Evolutionary conservation across 2,329 filamentous ascomycete species (phyloP), one percentile per base, ranked within the genome.

Genomic region (Aphanocladium album): DNA sequence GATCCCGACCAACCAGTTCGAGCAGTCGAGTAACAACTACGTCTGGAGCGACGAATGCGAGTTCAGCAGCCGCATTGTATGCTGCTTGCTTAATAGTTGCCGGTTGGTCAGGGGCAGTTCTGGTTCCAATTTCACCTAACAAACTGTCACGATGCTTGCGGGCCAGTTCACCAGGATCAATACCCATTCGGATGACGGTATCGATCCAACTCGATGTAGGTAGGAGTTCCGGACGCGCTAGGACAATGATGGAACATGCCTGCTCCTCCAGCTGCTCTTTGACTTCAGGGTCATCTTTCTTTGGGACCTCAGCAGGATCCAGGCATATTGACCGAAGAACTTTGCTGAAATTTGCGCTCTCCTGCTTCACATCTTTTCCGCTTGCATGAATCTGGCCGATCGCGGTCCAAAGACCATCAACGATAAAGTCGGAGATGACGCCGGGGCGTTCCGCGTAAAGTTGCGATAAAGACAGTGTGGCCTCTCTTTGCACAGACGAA

Each of bases 21-120:
- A 97, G 84, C 25, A 99, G 81, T 8, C 84, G 83, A 5, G 91
- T 84, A 21, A 91, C 89, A 74, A 96, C 89, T 17, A 80, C 79
- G 47, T 95, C 89, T 0, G 95, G 95, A 5, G 93, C 90, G 27
- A 99, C 91, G 70, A 99, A 99, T 3, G 91, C 93, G 62, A 99
- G 80, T 69, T 98, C 95, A 41, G 93, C 92, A 12, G 91, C 90
- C 8, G 93, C 91, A 66, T 87, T 87, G 73, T 88, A 96, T 3
- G 93, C 90, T 57, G 93, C 93, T 45, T 78, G 75, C 68, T 85
- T 87, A 47, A 90, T 71, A 14, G 60, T 9, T 7, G 68, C 65
- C 65, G 70, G 68, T 70, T 75, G 78, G 23, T 77, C 70, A 50
- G 77, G 72, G 8, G 74, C 76, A 11, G 82, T 82, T 49, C 77